Base-by-base conservation (phyloP, 306 rosid species). In the Corylus heterophylla region DNA sequence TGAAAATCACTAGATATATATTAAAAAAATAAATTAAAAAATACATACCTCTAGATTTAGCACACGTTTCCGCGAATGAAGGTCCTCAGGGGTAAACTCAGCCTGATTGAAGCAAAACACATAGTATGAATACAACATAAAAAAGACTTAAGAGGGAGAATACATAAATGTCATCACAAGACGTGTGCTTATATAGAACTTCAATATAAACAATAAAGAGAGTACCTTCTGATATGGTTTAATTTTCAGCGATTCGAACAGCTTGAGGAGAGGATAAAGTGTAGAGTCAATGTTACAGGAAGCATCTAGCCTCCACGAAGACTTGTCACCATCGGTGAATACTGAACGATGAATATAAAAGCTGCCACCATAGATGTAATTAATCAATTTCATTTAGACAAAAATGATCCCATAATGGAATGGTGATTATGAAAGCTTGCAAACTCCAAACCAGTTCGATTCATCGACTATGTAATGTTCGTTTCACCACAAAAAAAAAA, bases 81-180 rank as follows among this genome's bases (percentile, higher is more conserved):
- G 89, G 61, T 94, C 96, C 56, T 88, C 91, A 2, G 97, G 96
- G 59, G 94, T 88, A 68, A 92, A 94, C 50, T 88, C 91, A 69
- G 98, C 98, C 98, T 92, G 89, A 74, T 56, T 31, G 47, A 54
- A 82, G 20, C 45, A 42, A 42, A 42, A 42, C 78, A 64, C 77
- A 68, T 37, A 12, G 47, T 6, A 17, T 42, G 4, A 56, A 12
- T 18, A 56, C 69, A 37, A 22, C 12, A 66, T 13, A 42, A 39
- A 55, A 25, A 42, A 42, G 8, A 16, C 73, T 12, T 10, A 6
- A 45, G 17, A 29, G 8, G 12, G 48, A 14, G 27, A 62, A 29
- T 62, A 12, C 35, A 31, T 12, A 29, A 62, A 8, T 63, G 11
- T 31, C 70, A 31, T 35, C 13, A 64, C 22, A 17, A 31, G 47